Base-by-base conservation (phyloP, 495 filamentous ascomycete genomes). In the Chaetomium cochliodes region DNA sequence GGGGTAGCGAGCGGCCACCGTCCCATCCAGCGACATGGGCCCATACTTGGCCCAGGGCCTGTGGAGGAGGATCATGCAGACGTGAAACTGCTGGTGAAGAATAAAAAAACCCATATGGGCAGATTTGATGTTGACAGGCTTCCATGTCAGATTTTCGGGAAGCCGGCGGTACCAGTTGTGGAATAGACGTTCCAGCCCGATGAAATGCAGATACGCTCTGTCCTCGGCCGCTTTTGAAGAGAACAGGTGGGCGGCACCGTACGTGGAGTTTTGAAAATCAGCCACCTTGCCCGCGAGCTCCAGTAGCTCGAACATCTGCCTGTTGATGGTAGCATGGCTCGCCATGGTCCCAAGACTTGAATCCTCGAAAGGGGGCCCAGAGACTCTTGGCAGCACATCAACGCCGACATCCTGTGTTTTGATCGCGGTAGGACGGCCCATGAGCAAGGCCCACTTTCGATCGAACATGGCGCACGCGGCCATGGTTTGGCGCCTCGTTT, bases 71-170 rank as follows among this genome's bases (percentile, higher is more conserved):
- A 84, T 82, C 53, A 81, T 73, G 63, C 73, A 77, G 20, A 75
- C 72, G 59, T 85, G 78, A 63, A 83, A 85, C 66, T 84, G 81
- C 66, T 82, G 76, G 63, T 84, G 82, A 0, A 84, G 73, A 7
- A 84, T 67, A 66, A 84, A 85, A 68, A 80, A 84, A 18, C 80
- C 79, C 58, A 76, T 71, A 0, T 80, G 82, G 0, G 82, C 82
- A 2, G 74, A 69, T 56, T 80, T 76, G 64, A 80, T 79, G 67
- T 84, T 85, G 28, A 69, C 69, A 4, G 78, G 78, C 41, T 73
- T 79, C 81, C 81, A 85, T 6, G 72, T 65, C 41, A 85, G 63
- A 42, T 75, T 69, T 16, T 76, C 77, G 42, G 82, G 82, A 11
- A 85, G 69, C 13, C 77, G 65, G 22, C 75, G 75, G 56, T 84